Percentiles rank a stretch among this genome's conserved stretches.
These are phyloP conservation scores for Coemansia furcata DNA, from an alignment of 192 early-diverging fungal genomes.

Conservation along the genomic window DNA sequence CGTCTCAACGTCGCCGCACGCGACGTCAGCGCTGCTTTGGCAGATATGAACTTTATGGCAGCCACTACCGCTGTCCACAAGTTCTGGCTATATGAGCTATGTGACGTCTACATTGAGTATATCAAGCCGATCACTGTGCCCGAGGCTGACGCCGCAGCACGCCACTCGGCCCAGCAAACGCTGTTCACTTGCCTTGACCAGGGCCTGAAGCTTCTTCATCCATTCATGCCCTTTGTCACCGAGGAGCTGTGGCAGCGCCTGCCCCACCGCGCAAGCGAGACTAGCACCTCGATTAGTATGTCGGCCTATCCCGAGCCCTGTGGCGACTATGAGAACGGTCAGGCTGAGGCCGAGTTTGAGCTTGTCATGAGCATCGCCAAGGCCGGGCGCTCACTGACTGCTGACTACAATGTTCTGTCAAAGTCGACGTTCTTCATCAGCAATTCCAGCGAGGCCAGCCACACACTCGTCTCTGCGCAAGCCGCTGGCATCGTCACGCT, in stretches of 20 bases:
- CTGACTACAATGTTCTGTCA: slow-evolving; percentile 68
- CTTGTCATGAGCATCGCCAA: slow-evolving; percentile 72
- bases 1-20: slow-evolving; percentile 80
- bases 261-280: slow-evolving; percentile 67
- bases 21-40: slow-evolving; percentile 73
- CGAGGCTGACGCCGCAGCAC: slow-evolving; percentile 56
- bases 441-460: slow-evolving; percentile 43
- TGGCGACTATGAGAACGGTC: slow-evolving; percentile 56
- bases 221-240: slow-evolving; percentile 98
- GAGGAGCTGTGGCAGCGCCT: slow-evolving; percentile 98
- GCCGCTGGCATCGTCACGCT: slow-evolving; percentile 65
- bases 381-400: slow-evolving; percentile 72
- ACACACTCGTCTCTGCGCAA: slow-evolving; percentile 58
- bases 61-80: slow-evolving; percentile 84
- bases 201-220: slow-evolving; percentile 90
- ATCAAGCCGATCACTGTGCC: slow-evolving; percentile 84
- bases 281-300: slow-evolving; percentile 66
- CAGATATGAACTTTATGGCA: slow-evolving; percentile 87
- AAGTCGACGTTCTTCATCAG: slow-evolving; percentile 61
- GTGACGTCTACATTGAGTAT: slow-evolving; percentile 94
- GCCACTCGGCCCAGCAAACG: slow-evolving; percentile 72
- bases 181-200: slow-evolving; percentile 94
- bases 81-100: slow-evolving; percentile 97
- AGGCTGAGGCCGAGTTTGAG: slow-evolving; percentile 80
- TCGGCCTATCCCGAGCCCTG: slow-evolving; percentile 50